phyloP scores from a whole-genome alignment of 345 rosid genomes.

The Kandelia obovata region DNA sequence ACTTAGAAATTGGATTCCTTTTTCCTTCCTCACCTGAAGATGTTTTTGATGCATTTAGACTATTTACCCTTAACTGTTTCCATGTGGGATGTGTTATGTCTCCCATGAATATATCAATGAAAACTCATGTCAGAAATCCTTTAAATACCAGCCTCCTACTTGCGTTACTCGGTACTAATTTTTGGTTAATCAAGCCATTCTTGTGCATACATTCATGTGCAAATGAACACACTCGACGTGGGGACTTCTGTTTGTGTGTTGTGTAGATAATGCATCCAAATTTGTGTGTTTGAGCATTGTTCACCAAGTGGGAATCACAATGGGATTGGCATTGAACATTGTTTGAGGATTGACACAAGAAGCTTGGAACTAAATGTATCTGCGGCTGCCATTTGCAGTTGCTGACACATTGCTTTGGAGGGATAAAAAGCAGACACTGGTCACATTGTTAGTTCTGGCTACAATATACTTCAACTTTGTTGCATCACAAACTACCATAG shows the following conservation, averaged over 20 bases:
- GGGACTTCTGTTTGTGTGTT: neutral
- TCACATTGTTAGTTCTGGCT: constrained; percentile 44
- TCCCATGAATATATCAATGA: too few relatives aligned
- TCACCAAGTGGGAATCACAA: neutral
- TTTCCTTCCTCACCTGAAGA: neutral
- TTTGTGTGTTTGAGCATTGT: neutral
- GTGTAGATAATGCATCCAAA: neutral
- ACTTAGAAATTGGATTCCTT: neutral
- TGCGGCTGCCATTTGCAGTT: constrained; percentile 50
- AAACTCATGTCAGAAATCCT: neutral
- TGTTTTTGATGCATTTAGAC: too few relatives aligned
- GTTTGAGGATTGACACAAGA: neutral
- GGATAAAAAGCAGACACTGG: constrained; percentile 61
- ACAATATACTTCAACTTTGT: constrained; percentile 65
- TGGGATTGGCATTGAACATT: neutral
- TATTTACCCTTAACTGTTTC: too few relatives aligned
- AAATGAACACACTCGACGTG: too few relatives aligned
- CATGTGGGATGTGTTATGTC: neutral
- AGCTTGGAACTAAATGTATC: constrained; percentile 5
- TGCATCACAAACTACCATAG: constrained; percentile 52
- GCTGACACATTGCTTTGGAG: constrained; percentile 87
- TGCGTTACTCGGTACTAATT: neutral
- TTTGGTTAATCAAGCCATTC: neutral
- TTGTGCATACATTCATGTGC: too few relatives aligned
- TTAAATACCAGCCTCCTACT: neutral